phyloP scores from a whole-genome alignment of 768 basidiomycete species.

The Boletellus ananiceps region DNA sequence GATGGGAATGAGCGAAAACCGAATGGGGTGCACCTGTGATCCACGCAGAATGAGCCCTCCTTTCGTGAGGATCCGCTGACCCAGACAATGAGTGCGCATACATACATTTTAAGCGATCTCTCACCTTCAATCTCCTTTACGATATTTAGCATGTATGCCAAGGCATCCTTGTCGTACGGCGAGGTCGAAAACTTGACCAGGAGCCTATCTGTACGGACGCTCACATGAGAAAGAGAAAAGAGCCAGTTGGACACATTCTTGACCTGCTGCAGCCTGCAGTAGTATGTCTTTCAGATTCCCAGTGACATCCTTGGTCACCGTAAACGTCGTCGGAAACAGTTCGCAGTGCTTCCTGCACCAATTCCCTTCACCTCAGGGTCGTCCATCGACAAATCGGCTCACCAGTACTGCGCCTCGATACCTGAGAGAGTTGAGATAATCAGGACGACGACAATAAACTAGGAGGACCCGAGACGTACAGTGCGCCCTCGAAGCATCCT shows the following conservation, averaged over 20 bases:
- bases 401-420: conserved; percentile 29
- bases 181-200: conserved; percentile 32
- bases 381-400: not conserved
- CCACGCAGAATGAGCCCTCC: conserved; percentile 20
- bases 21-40: conserved; percentile 18
- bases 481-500: conserved; percentile 11
- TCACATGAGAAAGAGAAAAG: not conserved
- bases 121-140: conserved; percentile 28
- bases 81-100: not conserved
- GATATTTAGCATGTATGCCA: conserved; percentile 25
- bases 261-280: conserved; percentile 30
- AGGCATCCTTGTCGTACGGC: conserved; percentile 20
- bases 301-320: conserved; percentile 16
- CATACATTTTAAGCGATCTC: not conserved
- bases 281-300: conserved; percentile 19
- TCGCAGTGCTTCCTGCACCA: conserved; percentile 28
- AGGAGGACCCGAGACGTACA: conserved; percentile 17
- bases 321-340: conserved; percentile 24
- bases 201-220: conserved; percentile 20
- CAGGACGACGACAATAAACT: not conserved
- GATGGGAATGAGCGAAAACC: not conserved
- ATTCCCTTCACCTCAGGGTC: not conserved
- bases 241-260: not conserved
- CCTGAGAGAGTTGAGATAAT: conserved; percentile 13
- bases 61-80: conserved; percentile 10